Base-by-base conservation (phyloP, 352 stramenopile genomes). In the Thalassiosira delicatula region DNA sequence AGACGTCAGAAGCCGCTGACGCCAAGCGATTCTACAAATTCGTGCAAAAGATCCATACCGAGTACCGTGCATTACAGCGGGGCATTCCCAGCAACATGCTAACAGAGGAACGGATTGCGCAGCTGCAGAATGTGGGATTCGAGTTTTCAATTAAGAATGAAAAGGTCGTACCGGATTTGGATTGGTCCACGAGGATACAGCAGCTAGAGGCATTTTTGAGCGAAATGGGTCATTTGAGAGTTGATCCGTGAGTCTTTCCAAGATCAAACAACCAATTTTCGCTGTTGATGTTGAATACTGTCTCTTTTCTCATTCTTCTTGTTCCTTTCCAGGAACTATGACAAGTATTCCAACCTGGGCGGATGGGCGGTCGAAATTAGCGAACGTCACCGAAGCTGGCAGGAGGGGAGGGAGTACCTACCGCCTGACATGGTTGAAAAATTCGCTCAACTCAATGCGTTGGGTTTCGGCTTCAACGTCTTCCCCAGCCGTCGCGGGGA, bases 381-480 rank as follows among this genome's bases (percentile, higher is more conserved):
- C 30, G 54, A 27, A 11, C 30, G 53, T 3, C 62, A 84, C 62
- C 35, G 63, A 33, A 69, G 69, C 23, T 84, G 76, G 68, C 70
- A 70, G 33, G 33, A 53, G 3, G 76, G 76, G 2, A 17, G 27
- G 17, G 2, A 72, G 30, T 4, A 35, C 1, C 14, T 33, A 4
- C 42, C 44, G 7, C 14, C 14, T 14, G 69, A 84, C 3, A 73
- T 73, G 59, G 44, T 75, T 44, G 49, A 23, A n/a, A 67, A 78
- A 25, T 84, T 84, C 40, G 25, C 69, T 53, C 68, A 79, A 35
- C 53, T 84, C 9, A 54, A 25, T 27, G 51, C 17, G 5, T 54
- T 84, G 32, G 76, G 76, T 14, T 84, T 84, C 51, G 37, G 70
- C 33, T 84, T 84, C 54, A 69, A 84, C 32, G 40, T 72, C 19